These are phyloP conservation scores for Sorghum bicolor DNA, from an alignment of 176 grass and related monocot genomes.

Conservation along the genomic window Sorghum_bicolor_NCBIv3 NC_012870.2:3186001-3186500, in stretches of 20 bases:
- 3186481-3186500: not conserved
- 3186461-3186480: conserved; percentile 11
- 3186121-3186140: not conserved
- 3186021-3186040: not conserved
- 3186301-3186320: not conserved
- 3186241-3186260: not conserved
- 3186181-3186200: not conserved
- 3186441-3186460: not conserved
- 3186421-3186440: not conserved
- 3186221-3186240: conserved; percentile 4
- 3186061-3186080: not conserved
- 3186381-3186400: not conserved
- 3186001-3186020: not conserved
- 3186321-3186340: not conserved
- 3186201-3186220: not conserved
- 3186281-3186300: not conserved
- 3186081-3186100: not conserved
- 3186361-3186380: not conserved
- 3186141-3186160: not conserved
- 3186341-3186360: not conserved
- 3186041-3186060: not conserved
- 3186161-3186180: not conserved
- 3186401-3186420: conserved; percentile 12
- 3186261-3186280: not conserved
- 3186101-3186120: not conserved